A percentile compares a stretch with the other conserved stretches of the same genome.
These are phyloP conservation scores for Cyclocybe aegerita DNA, from an alignment of 768 basidiomycete genomes.

Conservation along the genomic window DNA sequence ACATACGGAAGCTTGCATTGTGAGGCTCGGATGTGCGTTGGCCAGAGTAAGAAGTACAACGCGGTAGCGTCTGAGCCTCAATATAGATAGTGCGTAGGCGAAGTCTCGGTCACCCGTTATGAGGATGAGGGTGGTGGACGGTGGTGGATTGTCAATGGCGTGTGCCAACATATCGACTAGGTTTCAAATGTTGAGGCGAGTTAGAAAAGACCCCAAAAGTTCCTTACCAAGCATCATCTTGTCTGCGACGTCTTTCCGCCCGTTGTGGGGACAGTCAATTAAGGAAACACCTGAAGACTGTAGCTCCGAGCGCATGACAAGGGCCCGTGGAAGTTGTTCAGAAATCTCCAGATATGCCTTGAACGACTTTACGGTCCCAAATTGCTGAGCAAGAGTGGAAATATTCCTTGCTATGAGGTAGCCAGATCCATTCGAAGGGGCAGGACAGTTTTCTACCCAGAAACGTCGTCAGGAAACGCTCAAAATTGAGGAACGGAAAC, in stretches of 20 bases:
- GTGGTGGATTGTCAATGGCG: conserved; percentile 41
- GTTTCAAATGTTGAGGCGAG: conserved; percentile 2
- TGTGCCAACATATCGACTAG: conserved; percentile 27
- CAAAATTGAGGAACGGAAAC: not conserved
- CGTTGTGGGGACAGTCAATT: conserved; percentile 36
- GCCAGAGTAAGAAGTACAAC: conserved; percentile 40
- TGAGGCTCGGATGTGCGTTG: conserved; percentile 34
- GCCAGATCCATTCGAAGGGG: conserved; percentile 23
- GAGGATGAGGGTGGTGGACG: conserved; percentile 40
- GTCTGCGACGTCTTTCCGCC: conserved; percentile 40
- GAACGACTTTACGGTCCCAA: conserved; percentile 29
- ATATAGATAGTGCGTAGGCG: conserved; percentile 40
- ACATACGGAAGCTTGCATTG: conserved; percentile 45
- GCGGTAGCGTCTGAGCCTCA: conserved; percentile 36
- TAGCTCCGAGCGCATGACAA: conserved; percentile 29
- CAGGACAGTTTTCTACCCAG: conserved; percentile 29
- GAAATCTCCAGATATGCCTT: conserved; percentile 30
- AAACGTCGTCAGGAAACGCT: not conserved
- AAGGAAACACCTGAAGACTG: conserved; percentile 48
- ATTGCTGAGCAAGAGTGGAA: conserved; percentile 21
- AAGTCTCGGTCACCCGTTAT: conserved; percentile 47
- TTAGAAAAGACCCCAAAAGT: not conserved
- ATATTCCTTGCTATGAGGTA: conserved; percentile 27
- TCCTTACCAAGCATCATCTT: conserved; percentile 50
- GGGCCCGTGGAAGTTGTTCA: conserved; percentile 17